Evolutionary conservation across 2,329 filamentous ascomycete genomes (phyloP).

Genomic region (Sarocladium kiliense): DNA sequence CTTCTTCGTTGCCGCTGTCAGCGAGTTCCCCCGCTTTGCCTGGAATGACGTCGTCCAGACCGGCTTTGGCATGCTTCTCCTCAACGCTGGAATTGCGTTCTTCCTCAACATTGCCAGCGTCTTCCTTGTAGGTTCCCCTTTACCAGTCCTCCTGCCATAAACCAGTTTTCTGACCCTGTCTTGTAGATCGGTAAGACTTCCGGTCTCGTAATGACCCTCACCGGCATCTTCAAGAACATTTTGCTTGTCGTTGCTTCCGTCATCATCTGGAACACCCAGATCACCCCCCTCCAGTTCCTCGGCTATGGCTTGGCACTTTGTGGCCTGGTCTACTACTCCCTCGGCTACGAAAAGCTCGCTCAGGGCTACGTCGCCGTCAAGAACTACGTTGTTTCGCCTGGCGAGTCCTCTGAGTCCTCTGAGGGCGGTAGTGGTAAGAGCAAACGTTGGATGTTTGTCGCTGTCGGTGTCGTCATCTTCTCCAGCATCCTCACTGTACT

Average conservation of each 20-base stretch:
- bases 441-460: conserved; percentile 12
- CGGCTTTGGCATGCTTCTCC: conserved; percentile 59
- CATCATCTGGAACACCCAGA: conserved; percentile 69
- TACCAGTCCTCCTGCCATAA: too few species aligned
- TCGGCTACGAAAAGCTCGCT: conserved; percentile 30
- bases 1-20: conserved; percentile 59
- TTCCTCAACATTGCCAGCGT: conserved; percentile 77
- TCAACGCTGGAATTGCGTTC: conserved; percentile 75
- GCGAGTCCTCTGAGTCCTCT: conserved; percentile 15
- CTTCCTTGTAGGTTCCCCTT: conserved; percentile 59
- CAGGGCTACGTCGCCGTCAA: conserved; percentile 16
- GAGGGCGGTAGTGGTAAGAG: conserved; percentile 10
- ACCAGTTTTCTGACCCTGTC: neutral
- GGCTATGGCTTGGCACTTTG: conserved; percentile 69
- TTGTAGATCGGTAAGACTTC: conserved; percentile 82
- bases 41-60: conserved; percentile 60
- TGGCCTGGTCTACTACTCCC: conserved; percentile 45
- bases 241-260: conserved; percentile 73
- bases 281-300: conserved; percentile 65
- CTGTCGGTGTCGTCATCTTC: conserved; percentile 19
- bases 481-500: conserved; percentile 21
- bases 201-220: conserved; percentile 77
- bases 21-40: conserved; percentile 61
- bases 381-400: conserved; percentile 19
- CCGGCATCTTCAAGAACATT: conserved; percentile 83